Evolutionary conservation across 169 alveolate genomes (phyloP).

Genomic region (Sarcocystis neurona): DNA sequence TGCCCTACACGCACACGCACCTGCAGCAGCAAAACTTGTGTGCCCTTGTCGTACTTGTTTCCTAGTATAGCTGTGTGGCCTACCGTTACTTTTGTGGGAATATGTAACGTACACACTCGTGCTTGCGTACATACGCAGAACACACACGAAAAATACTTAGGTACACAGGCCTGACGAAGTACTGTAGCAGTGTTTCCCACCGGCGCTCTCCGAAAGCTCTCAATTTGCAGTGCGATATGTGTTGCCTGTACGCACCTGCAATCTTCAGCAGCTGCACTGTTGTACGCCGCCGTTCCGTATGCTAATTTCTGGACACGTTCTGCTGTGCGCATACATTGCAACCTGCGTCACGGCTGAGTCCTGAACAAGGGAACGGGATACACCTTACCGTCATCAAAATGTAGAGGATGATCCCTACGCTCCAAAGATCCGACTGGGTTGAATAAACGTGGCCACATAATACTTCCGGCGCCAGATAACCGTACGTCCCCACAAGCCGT

Average conservation of each 20-base stretch:
- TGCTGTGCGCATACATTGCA: neutral
- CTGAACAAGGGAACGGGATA: neutral
- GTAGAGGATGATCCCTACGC: constrained; percentile 87
- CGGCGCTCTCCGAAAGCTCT: neutral
- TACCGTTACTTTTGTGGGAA: too few species aligned
- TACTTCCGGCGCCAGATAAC: constrained; percentile 76
- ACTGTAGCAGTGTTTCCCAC: neutral
- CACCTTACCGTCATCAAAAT: constrained; percentile 84
- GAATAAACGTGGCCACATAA: constrained; percentile 76
- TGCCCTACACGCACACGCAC: constrained; percentile 69
- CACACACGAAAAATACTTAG: neutral
- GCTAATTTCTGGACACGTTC: neutral
- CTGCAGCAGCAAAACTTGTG: neutral
- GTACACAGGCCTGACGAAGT: neutral
- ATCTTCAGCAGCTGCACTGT: neutral
- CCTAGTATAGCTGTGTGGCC: too few species aligned
- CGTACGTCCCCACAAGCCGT: constrained; percentile 76
- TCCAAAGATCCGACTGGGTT: constrained; percentile 88
- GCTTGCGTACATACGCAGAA: neutral
- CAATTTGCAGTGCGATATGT: neutral
- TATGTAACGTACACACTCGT: neutral
- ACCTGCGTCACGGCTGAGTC: neutral
- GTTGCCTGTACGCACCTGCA: neutral
- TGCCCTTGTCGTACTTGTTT: too few species aligned
- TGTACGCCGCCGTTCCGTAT: neutral